These are phyloP conservation scores for Haberlea rhodopensis DNA, from an alignment of 257 asterid species.

Conservation along the genomic window DNA sequence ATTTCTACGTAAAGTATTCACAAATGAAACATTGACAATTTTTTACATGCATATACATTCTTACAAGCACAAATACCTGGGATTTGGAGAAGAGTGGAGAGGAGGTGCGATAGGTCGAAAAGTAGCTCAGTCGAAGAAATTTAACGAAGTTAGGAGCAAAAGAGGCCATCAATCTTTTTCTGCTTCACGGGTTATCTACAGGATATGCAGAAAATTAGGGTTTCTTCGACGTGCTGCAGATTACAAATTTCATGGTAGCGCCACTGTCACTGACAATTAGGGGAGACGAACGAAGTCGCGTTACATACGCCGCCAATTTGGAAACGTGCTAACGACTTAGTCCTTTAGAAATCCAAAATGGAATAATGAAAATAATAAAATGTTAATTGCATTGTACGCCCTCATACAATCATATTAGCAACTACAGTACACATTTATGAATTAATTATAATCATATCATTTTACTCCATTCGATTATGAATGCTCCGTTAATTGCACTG, in stretches of 20 bases:
- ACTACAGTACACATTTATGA: too few species aligned
- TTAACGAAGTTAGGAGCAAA: slow-evolving; percentile 35
- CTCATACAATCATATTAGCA: too few species aligned
- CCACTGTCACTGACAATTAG: slow-evolving; percentile 27
- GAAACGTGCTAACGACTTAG: background rate
- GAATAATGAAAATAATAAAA: background rate
- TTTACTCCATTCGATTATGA: too few species aligned
- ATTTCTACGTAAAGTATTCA: background rate
- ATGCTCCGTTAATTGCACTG: too few species aligned
- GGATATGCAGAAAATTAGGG: slow-evolving; percentile 31
- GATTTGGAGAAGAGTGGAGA: slow-evolving; percentile 27
- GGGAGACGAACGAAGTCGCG: slow-evolving; percentile 16
- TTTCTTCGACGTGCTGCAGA: background rate
- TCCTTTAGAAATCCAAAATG: background rate
- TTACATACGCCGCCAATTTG: background rate
- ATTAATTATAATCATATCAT: too few species aligned
- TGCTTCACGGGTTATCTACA: slow-evolving; percentile 1
- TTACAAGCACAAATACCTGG: slow-evolving; percentile 33
- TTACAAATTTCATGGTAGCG: slow-evolving; percentile 27
- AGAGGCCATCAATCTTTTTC: slow-evolving; percentile 30
- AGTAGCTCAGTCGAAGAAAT: slow-evolving; percentile 25
- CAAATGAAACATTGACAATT: background rate
- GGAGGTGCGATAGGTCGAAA: slow-evolving; percentile 33
- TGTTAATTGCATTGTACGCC: too few species aligned
- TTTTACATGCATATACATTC: background rate